Conservation (phyloP, 805 yeast species). For the Metschnikowia arizonensis region DNA sequence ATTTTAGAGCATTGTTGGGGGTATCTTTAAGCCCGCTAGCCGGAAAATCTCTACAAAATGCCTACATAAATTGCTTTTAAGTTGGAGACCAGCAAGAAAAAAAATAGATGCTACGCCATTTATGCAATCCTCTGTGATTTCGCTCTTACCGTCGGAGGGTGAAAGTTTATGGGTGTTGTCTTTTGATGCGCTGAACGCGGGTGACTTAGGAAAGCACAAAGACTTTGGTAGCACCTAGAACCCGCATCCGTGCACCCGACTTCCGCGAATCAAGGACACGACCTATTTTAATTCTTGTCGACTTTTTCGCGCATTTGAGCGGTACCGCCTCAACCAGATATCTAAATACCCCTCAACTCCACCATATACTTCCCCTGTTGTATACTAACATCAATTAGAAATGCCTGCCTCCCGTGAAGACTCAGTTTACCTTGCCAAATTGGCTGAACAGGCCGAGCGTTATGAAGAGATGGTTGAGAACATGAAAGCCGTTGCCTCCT, state of each 20-base stretch:
- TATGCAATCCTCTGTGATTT: background rate
- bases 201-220: background rate
- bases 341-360: conserved; percentile 1
- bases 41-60: background rate
- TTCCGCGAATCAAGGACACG: conserved; percentile 20
- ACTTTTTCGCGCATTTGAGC: conserved; percentile 13
- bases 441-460: conserved; percentile 99
- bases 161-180: background rate
- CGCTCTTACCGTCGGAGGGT: background rate
- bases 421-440: conserved; percentile 94
- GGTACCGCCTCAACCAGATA: conserved; percentile 6
- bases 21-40: background rate
- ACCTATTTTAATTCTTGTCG: conserved; percentile 19
- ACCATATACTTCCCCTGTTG: conserved; percentile 1
- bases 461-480: conserved; percentile 99
- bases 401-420: conserved; percentile 93
- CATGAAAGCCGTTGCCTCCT: conserved; percentile 95
- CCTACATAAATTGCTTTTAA: too few species aligned
- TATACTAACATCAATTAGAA: conserved; percentile 17
- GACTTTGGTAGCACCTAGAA: background rate
- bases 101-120: background rate
- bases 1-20: background rate
- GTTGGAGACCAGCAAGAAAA: too few species aligned
- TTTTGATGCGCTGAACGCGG: conserved; percentile 5
- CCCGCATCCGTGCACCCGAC: conserved; percentile 20